Base-by-base conservation (phyloP, 345 rosid genomes). In the Salix caprea region DNA sequence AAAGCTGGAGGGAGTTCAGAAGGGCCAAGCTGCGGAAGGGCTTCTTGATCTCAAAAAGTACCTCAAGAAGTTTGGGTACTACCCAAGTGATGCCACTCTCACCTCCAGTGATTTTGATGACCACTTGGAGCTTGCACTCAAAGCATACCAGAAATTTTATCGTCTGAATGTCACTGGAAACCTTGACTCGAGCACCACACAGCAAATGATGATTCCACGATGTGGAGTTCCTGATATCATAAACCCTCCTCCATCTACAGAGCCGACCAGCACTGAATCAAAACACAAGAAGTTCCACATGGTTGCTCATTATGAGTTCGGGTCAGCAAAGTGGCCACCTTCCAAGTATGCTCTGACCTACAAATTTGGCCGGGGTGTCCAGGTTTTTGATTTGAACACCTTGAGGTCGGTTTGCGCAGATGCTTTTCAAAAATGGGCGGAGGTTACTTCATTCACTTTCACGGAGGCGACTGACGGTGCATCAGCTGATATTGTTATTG, bases 11-110 rank as follows among this genome's bases (percentile, higher is more conserved):
- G 78, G 75, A 23, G 13, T 44, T 68, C 79, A 15, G 10, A 80
- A 75, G 44, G 79, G 79, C 46, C 72, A 70, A 9, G 18, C n/a
- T 18, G 18, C 42, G 1, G 23, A 60, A 14, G 79, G 76, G 19
- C 26, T 80, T 46, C 10, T 6, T 28, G 67, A 70, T 44, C 54
- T 70, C 58, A 80, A 80, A 39, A 67, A 54, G 10, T 71, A 52
- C 44, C 64, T 80, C 13, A 30, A 54, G 21, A 71, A 71, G 23
- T 62, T 75, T 1, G 79, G 82, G 2, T 80, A 80, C 76, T 65
- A 26, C 30, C 52, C n/a, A 2, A 28, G 19, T 23, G 39, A 52
- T 19, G 8, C 30, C 60, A 70, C 62, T n/a, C 26, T 6, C 15
- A 42, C 19, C 11, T 5, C n/a, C 34, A 32, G 34, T 34, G 7